Base-by-base conservation (phyloP, 192 early-diverging fungal genomes). In the Backusella australiensis region DNA sequence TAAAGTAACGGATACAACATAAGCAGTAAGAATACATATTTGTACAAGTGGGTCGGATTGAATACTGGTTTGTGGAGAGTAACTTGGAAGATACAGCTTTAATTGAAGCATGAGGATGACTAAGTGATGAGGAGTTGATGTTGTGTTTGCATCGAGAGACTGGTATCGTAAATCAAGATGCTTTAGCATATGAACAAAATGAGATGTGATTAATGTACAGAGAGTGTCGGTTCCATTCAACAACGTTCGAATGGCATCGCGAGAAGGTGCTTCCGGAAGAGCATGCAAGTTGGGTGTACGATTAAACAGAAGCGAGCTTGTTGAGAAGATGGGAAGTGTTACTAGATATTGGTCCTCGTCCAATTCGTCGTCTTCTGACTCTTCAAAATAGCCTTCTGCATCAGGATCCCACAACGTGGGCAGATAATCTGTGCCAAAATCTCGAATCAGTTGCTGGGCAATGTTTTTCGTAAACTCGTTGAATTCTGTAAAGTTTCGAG, bases 341-440 rank as follows among this genome's bases (percentile, higher is more conserved):
- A 81, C 80, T n/a, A 81, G 59, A 38, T 81, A 81, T 9, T 71
- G 73, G 9, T 74, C 76, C 34, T 81, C 80, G 23, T 81, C 80
- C 34, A 81, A 44, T 59, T 81, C 80, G 11, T 81, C 75, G 5
- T 73, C 72, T 35, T 69, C 53, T 32, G 70, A 71, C 14, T 81
- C 74, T 56, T 76, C 78, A 32, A 69, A 75, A 44, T 44, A 63
- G 1, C 63, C 73, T 4, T 70, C 73, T 32, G 67, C 53, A 36
- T 79, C 73, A 0, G 68, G 53, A 49, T 71, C 42, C 52, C 78
- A 75, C 5, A 42, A 3, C 7, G 17, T 23, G 23, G 75, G 68
- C 39, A 76, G 34, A 53, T 36, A 70, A 7, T 76, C 75, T 29
- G n/a, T 29, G 4, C 70, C 80, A 41, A 75, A 75, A 32, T 77